phyloP scores from a whole-genome alignment of 306 rosid species.

The Amphicarpaea edgeworthii region DNA sequence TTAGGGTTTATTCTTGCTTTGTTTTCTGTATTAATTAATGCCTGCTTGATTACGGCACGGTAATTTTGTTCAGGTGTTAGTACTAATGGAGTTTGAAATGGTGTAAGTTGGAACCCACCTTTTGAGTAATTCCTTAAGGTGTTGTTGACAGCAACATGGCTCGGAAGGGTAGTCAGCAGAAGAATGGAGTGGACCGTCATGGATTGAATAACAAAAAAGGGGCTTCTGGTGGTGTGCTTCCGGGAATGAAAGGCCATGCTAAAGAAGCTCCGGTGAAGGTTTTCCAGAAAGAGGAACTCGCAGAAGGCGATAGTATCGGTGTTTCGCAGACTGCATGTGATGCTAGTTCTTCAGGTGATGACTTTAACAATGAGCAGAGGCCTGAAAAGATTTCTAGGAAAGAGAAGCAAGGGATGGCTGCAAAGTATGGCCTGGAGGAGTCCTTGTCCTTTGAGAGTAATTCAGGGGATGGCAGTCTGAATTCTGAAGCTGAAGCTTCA shows the following conservation, averaged over 20 bases:
- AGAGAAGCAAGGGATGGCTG: constrained; percentile 66
- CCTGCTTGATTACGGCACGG: constrained; percentile 22
- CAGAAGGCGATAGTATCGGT: constrained; percentile 50
- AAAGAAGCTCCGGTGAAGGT: constrained; percentile 63
- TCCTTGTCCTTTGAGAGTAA: constrained; percentile 48
- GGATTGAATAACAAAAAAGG: constrained; percentile 63
- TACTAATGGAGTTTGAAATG: constrained; percentile 45
- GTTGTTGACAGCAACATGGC: constrained; percentile 63
- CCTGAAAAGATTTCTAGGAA: constrained; percentile 52
- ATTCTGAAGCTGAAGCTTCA: constrained; percentile 54
- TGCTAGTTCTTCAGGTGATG: constrained; percentile 54
- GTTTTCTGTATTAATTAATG: neutral
- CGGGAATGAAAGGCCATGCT: constrained; percentile 56
- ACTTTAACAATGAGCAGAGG: constrained; percentile 47
- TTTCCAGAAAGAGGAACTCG: constrained; percentile 68
- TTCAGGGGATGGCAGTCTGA: constrained; percentile 50
- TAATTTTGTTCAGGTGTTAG: constrained; percentile 37
- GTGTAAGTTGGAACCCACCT: constrained; percentile 39
- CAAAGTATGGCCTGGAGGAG: constrained; percentile 47
- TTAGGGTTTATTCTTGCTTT: constrained; percentile 39
- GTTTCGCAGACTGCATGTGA: constrained; percentile 48
- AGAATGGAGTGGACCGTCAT: constrained; percentile 71
- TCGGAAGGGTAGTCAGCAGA: constrained; percentile 92
- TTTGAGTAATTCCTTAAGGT: constrained; percentile 29
- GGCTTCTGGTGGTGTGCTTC: constrained; percentile 59